Evolutionary conservation across 345 rosid genomes (phyloP).

Genomic region (Boechera divaricarpa): DNA sequence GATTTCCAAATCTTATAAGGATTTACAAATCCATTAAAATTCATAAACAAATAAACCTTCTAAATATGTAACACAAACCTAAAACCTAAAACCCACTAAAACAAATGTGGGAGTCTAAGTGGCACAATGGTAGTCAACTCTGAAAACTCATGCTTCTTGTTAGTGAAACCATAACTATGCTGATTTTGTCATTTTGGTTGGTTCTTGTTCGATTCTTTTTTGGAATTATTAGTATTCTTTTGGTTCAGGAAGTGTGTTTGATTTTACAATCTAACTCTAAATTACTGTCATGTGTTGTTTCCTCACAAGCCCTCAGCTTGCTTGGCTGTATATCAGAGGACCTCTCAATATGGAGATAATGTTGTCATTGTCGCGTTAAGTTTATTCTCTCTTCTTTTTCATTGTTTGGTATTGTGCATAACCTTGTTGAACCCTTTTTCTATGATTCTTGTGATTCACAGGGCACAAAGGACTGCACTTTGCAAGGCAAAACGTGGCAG

Average conservation of each 20-base stretch:
- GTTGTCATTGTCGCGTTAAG: constrained; percentile 93
- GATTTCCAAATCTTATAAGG: too few relatives aligned
- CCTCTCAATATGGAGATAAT: constrained; percentile 75
- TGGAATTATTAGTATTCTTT: not conserved
- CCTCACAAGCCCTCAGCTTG: constrained; percentile 69
- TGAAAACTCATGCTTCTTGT: too few relatives aligned
- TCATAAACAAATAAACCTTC: too few relatives aligned
- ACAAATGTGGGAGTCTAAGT: too few relatives aligned
- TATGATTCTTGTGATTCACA: constrained; percentile 36
- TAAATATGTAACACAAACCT: too few relatives aligned
- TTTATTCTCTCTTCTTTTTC: constrained; percentile 18
- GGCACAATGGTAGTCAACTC: too few relatives aligned
- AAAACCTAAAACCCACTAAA: too few relatives aligned
- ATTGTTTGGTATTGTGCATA: not conserved
- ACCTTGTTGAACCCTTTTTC: not conserved
- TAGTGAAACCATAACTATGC: not conserved
- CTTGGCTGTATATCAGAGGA: constrained; percentile 75
- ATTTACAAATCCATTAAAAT: too few relatives aligned
- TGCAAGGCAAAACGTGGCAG: constrained; percentile 90
- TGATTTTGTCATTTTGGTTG: not conserved
- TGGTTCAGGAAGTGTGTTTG: not conserved
- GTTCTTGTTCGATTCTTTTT: not conserved
- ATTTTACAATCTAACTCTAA: not conserved
- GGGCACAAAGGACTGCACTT: constrained; percentile 81
- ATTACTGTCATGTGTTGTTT: not conserved